phyloP scores from a whole-genome alignment of 148 eudicot genomes.

The Heliosperma pusillum region DNA sequence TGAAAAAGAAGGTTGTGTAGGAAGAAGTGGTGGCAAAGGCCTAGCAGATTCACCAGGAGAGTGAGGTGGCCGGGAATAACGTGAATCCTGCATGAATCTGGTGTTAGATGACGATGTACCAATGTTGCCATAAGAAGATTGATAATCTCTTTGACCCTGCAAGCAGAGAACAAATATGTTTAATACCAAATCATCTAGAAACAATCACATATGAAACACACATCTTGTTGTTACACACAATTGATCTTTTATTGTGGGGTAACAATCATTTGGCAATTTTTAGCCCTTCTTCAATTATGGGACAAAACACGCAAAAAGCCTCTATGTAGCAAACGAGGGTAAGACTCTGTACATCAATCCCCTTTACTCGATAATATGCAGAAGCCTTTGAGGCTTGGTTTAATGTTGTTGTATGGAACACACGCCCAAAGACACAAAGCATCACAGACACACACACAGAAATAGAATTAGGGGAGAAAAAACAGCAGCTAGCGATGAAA shows the following conservation, averaged over 20 bases:
- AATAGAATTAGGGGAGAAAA: neutral
- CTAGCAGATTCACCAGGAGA: slow-evolving; percentile 58
- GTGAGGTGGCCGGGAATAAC: slow-evolving; percentile 44
- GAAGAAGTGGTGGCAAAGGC: slow-evolving; percentile 92
- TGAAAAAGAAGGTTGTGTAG: slow-evolving; percentile 86
- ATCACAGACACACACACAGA: neutral
- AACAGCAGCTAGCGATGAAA: neutral
- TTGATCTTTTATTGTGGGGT: too few species aligned
- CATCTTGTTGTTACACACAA: too few species aligned
- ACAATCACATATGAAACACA: neutral
- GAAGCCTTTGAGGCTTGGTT: too few species aligned
- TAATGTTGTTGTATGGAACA: too few species aligned
- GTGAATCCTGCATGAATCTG: slow-evolving; percentile 38
- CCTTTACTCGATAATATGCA: neutral
- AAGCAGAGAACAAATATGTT: slow-evolving; percentile 17
- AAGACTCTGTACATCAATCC: too few species aligned
- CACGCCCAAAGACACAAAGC: neutral
- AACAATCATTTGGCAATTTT: too few species aligned
- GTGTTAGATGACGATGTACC: slow-evolving; percentile 33
- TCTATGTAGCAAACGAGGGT: neutral
- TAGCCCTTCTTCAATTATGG: neutral
- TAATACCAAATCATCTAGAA: neutral
- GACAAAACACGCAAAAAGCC: neutral
- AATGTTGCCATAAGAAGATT: slow-evolving; percentile 34
- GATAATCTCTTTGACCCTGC: slow-evolving; percentile 61